Base-by-base conservation (phyloP, 495 filamentous ascomycete species). In the Aspergillus hancockii region DNA sequence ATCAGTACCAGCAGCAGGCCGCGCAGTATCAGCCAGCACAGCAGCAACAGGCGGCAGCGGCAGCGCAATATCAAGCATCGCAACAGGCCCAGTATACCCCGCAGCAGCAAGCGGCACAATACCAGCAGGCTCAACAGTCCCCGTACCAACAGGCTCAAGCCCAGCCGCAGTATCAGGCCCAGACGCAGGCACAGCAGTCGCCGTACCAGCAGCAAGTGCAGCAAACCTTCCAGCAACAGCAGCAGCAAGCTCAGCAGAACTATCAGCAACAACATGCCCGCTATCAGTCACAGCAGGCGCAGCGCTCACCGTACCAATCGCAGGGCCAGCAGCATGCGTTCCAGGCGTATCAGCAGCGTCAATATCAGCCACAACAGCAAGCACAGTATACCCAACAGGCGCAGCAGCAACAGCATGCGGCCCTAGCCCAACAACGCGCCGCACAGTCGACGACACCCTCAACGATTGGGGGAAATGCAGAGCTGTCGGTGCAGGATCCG, bases 191-290 rank as follows among this genome's bases (percentile, higher is more conserved):
- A 21, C 60, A 63, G 45, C 58, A 53, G 41, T 59, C 60, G 19
- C 57, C 59, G 4, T 63, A 66, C 40, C 58, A 67, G 32, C 64
- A 66, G 25, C 61, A 63, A 31, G 22, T 59, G 13, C 64, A 65
- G n/a, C 62, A 66, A 28, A 63, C 57, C 14, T 66, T 60, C 49
- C 63, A 66, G 46, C 64, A 66, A 51, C 64, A 62, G 16, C 62
- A 52, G 22, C 50, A 52, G 30, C 50, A 52, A 36, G 31, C 28
- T 0, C 54, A 56, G 41, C 54, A 55, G 16, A 45, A 40, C 41
- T 34, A 43, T 8, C 58, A n/a, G n/a, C n/a, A 60, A 8, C 51
- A 60, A 21, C 41, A 60, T n/a, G 47, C 52, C 0, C 58, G 38
- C 5, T 41, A 60, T 1, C 57, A 45, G 25, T 36, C 66, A 23